Percentiles rank a stretch among this genome's conserved stretches.
Conservation (phyloP, 805 yeast genomes). For the Candida insectorum region DNA sequence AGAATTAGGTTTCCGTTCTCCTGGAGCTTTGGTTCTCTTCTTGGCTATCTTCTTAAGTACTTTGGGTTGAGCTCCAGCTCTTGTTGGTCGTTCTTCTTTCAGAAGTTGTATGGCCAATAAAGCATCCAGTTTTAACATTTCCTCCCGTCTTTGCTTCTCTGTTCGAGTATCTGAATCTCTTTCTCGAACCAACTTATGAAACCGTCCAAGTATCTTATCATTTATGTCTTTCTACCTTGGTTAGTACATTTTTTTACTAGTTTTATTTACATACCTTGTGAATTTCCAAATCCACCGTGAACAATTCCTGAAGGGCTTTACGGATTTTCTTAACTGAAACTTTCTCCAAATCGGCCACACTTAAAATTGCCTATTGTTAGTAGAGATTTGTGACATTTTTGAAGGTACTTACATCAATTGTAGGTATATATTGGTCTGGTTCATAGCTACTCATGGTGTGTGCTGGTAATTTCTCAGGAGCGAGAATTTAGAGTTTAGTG, state of each 20-base stretch:
- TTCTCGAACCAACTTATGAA: constrained; percentile 43
- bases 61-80: constrained; percentile 2
- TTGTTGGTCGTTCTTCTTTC: constrained; percentile 19
- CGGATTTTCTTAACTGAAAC: constrained; percentile 71
- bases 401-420: constrained; percentile 54
- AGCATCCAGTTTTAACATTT: constrained; percentile 48
- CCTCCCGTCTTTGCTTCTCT: constrained; percentile 20
- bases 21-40: constrained; percentile 10
- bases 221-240: constrained; percentile 52
- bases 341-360: constrained; percentile 65
- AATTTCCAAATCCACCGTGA: constrained; percentile 48
- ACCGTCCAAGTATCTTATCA: constrained; percentile 57
- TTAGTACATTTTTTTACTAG: constrained; percentile 14
- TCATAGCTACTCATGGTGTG: too few species aligned
- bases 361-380: constrained; percentile 59
- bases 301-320: constrained; percentile 68
- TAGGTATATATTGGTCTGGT: constrained; percentile 46
- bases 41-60: constrained; percentile 6
- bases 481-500: too few species aligned
- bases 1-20: constrained; percentile 22
- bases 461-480: too few species aligned
- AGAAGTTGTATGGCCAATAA: constrained; percentile 50
- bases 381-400: constrained; percentile 1
- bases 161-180: constrained; percentile 25
- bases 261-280: constrained; percentile 35